Conservation (phyloP, 2,329 filamentous ascomycete species). For the Penicillium hordei region DNA sequence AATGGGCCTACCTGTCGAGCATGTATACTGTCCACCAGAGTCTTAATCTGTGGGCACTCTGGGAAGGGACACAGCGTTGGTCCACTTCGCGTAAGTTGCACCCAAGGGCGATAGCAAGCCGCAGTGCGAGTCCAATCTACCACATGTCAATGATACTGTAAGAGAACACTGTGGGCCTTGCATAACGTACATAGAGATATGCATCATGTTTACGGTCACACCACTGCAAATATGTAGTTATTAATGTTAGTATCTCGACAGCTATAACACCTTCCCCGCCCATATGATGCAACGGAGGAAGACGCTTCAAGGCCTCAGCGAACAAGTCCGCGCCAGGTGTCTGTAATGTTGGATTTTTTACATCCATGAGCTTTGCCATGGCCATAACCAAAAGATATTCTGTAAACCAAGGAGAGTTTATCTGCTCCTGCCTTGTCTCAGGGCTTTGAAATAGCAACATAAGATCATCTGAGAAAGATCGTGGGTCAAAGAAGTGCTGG, state of each 20-base stretch:
- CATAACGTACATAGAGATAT: slow-evolving; percentile 18
- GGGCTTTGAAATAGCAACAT: slow-evolving; percentile 19
- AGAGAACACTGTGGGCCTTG: too few relatives aligned
- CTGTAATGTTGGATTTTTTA: slow-evolving; percentile 17
- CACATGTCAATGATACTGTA: background rate
- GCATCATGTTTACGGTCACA: slow-evolving; percentile 24
- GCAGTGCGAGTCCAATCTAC: slow-evolving; percentile 21
- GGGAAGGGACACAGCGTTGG: slow-evolving; percentile 22
- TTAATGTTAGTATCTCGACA: slow-evolving; percentile 20
- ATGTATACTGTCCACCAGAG: slow-evolving; percentile 29
- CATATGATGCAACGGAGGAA: slow-evolving; percentile 18
- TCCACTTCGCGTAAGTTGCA: slow-evolving; percentile 18
- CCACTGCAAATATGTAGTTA: slow-evolving; percentile 24
- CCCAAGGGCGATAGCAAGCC: slow-evolving; percentile 22
- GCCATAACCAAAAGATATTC: slow-evolving; percentile 28
- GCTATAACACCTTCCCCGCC: slow-evolving; percentile 18
- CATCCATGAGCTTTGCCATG: slow-evolving; percentile 27
- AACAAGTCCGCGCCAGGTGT: slow-evolving; percentile 20
- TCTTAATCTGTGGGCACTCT: slow-evolving; percentile 22
- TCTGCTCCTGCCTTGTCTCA: slow-evolving; percentile 12
- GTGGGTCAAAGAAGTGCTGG: slow-evolving; percentile 25
- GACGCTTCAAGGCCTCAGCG: slow-evolving; percentile 18
- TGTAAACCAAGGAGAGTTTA: slow-evolving; percentile 19
- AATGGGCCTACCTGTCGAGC: slow-evolving; percentile 19
- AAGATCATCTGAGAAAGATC: slow-evolving; percentile 21